A percentile compares a stretch with the other conserved stretches of the same genome.
Conservation (phyloP, 148 eudicot species). For the Vaccinium macrocarpon region DNA sequence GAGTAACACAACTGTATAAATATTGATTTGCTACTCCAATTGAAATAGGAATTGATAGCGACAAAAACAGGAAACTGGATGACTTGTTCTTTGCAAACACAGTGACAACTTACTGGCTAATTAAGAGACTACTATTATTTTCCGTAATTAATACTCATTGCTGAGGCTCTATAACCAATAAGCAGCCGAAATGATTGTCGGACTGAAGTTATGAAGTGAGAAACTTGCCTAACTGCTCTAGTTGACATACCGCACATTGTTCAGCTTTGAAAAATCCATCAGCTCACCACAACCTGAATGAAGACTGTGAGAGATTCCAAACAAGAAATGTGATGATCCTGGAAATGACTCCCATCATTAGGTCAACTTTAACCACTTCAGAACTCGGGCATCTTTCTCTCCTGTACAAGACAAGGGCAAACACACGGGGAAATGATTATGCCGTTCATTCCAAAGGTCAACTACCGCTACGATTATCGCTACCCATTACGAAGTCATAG, state of each 20-base stretch:
- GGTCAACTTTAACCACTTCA: conserved; percentile 23
- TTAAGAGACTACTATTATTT: not conserved
- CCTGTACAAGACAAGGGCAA: conserved; percentile 98
- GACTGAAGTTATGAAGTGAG: not conserved
- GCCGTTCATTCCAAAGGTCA: conserved; percentile 57
- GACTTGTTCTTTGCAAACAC: not conserved
- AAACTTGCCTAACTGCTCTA: conserved; percentile 3
- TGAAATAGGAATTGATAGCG: not conserved
- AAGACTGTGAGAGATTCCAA: conserved; percentile 4
- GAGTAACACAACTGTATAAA: not conserved
- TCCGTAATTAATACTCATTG: not conserved
- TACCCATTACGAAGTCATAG: conserved; percentile 75
- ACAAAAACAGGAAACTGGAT: not conserved
- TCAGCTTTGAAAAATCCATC: conserved; percentile 20
- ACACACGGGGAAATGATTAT: conserved; percentile 83
- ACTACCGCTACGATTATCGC: conserved; percentile 70
- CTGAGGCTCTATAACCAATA: not conserved
- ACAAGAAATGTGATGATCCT: conserved; percentile 18
- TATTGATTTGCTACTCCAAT: not conserved
- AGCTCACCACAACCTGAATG: conserved; percentile 18
- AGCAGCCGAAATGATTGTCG: not conserved
- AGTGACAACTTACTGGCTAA: not conserved
- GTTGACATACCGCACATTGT: conserved; percentile 17
- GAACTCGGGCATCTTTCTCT: conserved; percentile 48
- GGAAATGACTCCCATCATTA: conserved; percentile 20